These are phyloP conservation scores for Candida koratica DNA, from an alignment of 805 yeast genomes.

Conservation along the genomic window DNA sequence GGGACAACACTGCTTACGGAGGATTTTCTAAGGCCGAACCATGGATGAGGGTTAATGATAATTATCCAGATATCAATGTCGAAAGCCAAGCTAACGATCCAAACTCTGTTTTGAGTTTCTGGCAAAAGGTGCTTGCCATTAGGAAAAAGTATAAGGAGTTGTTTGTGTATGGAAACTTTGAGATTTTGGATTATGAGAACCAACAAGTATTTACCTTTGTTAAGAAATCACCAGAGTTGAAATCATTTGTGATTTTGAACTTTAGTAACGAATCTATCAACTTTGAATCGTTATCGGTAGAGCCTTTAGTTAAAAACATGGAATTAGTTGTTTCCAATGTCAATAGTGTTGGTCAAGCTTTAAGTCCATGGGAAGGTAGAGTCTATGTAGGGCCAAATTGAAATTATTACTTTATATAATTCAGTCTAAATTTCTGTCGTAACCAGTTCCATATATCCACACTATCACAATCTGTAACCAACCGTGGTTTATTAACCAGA, in stretches of 20 bases:
- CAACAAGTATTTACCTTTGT: conserved; percentile 38
- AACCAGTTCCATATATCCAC: conserved; percentile 30
- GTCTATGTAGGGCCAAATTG: conserved; percentile 22
- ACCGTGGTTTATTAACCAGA: conserved; percentile 24
- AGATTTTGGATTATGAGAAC: conserved; percentile 42
- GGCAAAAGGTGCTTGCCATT: conserved; percentile 37
- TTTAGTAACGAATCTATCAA: conserved; percentile 32
- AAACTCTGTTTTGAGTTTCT: conserved; percentile 43
- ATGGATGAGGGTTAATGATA: conserved; percentile 52
- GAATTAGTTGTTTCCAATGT: conserved; percentile 33
- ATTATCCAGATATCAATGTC: conserved; percentile 47
- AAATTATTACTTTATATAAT: too few species aligned
- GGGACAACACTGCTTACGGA: conserved; percentile 42
- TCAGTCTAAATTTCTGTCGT: conserved; percentile 30
- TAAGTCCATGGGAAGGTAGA: conserved; percentile 46
- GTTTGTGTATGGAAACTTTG: conserved; percentile 46
- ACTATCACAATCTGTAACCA: conserved; percentile 25
- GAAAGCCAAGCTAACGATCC: conserved; percentile 44
- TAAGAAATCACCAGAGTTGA: conserved; percentile 29
- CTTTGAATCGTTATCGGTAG: conserved; percentile 20
- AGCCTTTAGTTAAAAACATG: conserved; percentile 21
- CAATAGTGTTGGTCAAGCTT: conserved; percentile 17
- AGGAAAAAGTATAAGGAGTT: conserved; percentile 45
- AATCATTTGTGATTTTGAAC: conserved; percentile 40
- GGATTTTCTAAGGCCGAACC: conserved; percentile 50